Evolutionary conservation across 2,329 filamentous ascomycete genomes (phyloP).

Genomic region (Fusarium aywerte): DNA sequence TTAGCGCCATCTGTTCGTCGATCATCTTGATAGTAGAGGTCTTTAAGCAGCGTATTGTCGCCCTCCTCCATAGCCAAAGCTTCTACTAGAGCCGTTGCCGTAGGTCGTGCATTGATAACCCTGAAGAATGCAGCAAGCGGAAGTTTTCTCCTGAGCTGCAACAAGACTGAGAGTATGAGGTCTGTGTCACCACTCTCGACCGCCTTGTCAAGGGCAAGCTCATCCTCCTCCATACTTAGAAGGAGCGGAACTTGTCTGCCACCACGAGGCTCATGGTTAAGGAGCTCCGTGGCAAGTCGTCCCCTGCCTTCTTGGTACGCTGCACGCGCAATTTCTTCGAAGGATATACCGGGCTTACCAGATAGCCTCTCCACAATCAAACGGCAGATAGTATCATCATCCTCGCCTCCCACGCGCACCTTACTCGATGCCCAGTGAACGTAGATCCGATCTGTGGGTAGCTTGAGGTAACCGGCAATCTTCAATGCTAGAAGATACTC

Average conservation of each 20-base stretch:
- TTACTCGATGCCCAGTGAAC: conserved; percentile 98
- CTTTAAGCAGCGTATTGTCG: conserved; percentile 87
- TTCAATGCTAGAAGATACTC: conserved; percentile 92
- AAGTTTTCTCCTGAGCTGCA: conserved; percentile 89
- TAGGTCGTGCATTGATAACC: conserved; percentile 84
- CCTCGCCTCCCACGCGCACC: conserved; percentile 83
- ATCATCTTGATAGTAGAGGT: conserved; percentile 97
- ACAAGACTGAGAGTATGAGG: conserved; percentile 86
- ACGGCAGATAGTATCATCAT: conserved; percentile 88
- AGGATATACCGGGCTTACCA: conserved; percentile 92
- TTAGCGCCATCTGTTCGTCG: conserved; percentile 87
- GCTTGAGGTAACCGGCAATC: conserved; percentile 84
- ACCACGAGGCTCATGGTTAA: conserved; percentile 93
- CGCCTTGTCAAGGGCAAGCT: conserved; percentile 93
- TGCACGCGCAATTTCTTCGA: conserved; percentile 90
- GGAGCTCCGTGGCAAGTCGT: conserved; percentile 86
- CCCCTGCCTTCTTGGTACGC: conserved; percentile 94
- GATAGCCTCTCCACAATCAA: conserved; percentile 87
- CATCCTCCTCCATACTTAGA: conserved; percentile 94
- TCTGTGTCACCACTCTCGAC: conserved; percentile 96
- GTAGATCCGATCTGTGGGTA: conserved; percentile 90
- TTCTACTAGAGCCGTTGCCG: conserved; percentile 90
- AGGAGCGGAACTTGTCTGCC: conserved; percentile 96
- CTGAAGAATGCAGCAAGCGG: conserved; percentile 93
- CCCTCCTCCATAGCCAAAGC: conserved; percentile 74